Percentiles rank a stretch among this genome's conserved stretches.
These are phyloP conservation scores for Hymenoscyphus scutula DNA, from an alignment of 2,329 filamentous ascomycete species.

Conservation along the genomic window DNA sequence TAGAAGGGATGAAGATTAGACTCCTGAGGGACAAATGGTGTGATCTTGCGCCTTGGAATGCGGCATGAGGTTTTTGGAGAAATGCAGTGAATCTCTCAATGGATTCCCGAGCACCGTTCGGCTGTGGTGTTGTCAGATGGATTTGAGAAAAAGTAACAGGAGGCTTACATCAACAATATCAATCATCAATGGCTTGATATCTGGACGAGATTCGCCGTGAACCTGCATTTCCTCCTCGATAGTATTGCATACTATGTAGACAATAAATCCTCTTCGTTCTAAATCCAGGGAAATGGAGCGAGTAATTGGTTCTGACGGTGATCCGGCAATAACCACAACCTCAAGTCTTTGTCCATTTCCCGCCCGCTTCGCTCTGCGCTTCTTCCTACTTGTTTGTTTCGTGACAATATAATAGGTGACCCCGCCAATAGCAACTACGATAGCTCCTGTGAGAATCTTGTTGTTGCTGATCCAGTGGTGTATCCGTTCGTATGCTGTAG, in stretches of 20 bases:
- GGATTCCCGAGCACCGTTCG: conserved; percentile 63
- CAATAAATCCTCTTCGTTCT: conserved; percentile 87
- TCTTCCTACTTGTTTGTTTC: conserved; percentile 44
- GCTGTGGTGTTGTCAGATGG: conserved; percentile 44
- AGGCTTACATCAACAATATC: conserved; percentile 74
- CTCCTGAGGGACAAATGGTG: conserved; percentile 76
- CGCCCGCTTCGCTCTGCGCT: conserved; percentile 74
- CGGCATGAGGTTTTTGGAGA: conserved; percentile 71
- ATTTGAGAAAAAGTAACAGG: conserved; percentile 4
- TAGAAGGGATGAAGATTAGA: conserved; percentile 78
- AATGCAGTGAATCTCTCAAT: conserved; percentile 70
- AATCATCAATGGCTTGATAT: conserved; percentile 78
- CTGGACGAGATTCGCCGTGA: conserved; percentile 70
- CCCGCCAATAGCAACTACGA: conserved; percentile 71
- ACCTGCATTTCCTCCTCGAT: conserved; percentile 80
- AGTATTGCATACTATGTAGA: conserved; percentile 86
- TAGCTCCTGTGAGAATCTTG: conserved; percentile 68
- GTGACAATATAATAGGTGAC: conserved; percentile 47
- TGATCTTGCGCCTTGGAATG: conserved; percentile 71
- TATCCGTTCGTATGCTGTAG: conserved; percentile 48
- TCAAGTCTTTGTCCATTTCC: conserved; percentile 83
- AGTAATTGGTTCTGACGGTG: conserved; percentile 78
- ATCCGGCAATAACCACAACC: conserved; percentile 85
- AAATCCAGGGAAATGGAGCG: conserved; percentile 81
- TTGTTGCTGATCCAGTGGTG: conserved; percentile 72